Evolutionary conservation across 352 stramenopile genomes (phyloP), one percentile per base, ranked within the genome.

Genomic region (Phytophthora aleatoria): DNA sequence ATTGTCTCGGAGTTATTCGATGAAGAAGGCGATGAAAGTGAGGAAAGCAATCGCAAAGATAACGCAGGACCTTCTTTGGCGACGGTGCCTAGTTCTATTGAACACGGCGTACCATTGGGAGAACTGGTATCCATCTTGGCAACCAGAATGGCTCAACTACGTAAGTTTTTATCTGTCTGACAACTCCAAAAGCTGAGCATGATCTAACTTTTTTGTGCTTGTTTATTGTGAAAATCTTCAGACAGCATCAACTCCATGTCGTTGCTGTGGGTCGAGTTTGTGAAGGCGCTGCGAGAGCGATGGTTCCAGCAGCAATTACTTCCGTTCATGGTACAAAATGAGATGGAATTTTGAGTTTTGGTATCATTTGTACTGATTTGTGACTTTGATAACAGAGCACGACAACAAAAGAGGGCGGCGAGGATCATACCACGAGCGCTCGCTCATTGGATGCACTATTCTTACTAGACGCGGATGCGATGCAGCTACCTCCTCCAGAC

Each of bases 181-280:
- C 3, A 26, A 41, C 12, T 9, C 35, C 26, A 35, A 31, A 9
- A 6, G 20, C 42, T 9, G 5, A 15, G 30, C n/a, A 31, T 50
- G 35, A 38, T 43, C 27, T 57, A 44, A 61, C 50, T 8, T 10
- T 13, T 12, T 58, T 52, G n/a, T 77, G n/a, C 49, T 63, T 44
- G n/a, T 41, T 61, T 35, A 5, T 42, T 64, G 31, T 31, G 42
- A 24, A 73, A 20, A 44, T 50, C 10, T 42, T 12, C 38, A 95
- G 86, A 90, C 48, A 72, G 83, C 0, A 71, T 95, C 12, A 87
- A 89, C 47, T 81, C 79, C 2, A 91, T 93, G 82, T 87, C 79
- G 3, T 61, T 91, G 20, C 50, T 95, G 36, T 95, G 86, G 86
- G 83, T 93, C 15, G 84, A 95, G 60, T 93, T 95, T 73, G 83